Percentiles rank a stretch among this genome's conserved stretches.
phyloP scores from a whole-genome alignment of 139 green algal genomes.

The Choricystis sp. region DNA sequence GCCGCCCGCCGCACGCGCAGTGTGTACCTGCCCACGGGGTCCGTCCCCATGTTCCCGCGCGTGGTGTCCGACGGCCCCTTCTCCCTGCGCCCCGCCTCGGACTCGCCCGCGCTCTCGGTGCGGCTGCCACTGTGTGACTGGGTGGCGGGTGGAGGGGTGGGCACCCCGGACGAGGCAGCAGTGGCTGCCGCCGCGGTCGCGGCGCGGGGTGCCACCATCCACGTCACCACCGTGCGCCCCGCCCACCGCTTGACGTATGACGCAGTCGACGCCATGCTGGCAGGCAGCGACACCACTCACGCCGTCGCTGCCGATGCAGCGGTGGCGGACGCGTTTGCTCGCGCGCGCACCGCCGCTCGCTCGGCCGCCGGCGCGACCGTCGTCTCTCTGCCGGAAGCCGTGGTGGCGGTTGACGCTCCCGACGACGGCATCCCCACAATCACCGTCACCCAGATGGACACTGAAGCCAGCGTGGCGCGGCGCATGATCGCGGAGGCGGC shows the following conservation, averaged over 20 bases:
- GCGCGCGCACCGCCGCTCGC: slow-evolving; percentile 19
- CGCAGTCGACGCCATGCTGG: slow-evolving; percentile 45
- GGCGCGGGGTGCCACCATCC: slow-evolving; percentile 12
- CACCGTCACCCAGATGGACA: neutral
- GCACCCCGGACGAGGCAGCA: neutral
- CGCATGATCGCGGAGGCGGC: slow-evolving; percentile 72
- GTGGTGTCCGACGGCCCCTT: slow-evolving; percentile 57
- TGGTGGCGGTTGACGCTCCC: neutral
- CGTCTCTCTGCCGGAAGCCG: slow-evolving; percentile 29
- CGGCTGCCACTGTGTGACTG: slow-evolving; percentile 17
- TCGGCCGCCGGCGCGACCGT: slow-evolving; percentile 28
- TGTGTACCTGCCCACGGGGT: slow-evolving; percentile 65
- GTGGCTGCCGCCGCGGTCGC: neutral
- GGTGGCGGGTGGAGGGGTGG: too few species aligned
- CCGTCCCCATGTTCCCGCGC: slow-evolving; percentile 68
- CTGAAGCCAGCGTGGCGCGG: neutral
- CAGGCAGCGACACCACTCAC: slow-evolving; percentile 1
- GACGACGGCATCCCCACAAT: neutral
- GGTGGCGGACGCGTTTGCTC: slow-evolving; percentile 7
- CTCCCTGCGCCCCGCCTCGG: slow-evolving; percentile 30
- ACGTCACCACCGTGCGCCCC: slow-evolving; percentile 23
- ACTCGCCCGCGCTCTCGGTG: slow-evolving; percentile 34
- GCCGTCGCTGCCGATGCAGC: slow-evolving; percentile 2
- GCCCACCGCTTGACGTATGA: slow-evolving; percentile 57
- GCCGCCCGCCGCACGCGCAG: slow-evolving; percentile 33